Base-by-base conservation (phyloP, 75 land plant species). In the Pinus tabuliformis region DNA sequence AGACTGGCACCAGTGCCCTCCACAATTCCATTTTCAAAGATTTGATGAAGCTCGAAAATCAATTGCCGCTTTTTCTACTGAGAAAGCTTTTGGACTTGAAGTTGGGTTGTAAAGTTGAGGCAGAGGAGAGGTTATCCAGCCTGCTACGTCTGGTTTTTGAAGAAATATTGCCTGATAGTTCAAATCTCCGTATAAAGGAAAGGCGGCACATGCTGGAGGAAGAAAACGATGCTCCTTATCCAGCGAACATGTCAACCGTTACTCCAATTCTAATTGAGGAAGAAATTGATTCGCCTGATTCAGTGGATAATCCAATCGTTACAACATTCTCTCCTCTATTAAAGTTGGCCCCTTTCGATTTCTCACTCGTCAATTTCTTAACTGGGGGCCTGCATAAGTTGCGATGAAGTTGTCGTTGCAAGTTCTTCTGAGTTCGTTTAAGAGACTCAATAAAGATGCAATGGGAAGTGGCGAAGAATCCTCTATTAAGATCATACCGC, bases 41-140 rank as follows among this genome's bases (percentile, higher is more conserved):
- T 62, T 33, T 62, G 16, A 62, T 62, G 65, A 62, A 26, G 62
- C 62, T 60, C 62, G 62, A 60, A 24, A 62, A 62, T 62, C 65
- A 62, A 33, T 1, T 62, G 13, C 65, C 36, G 2, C 26, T 62
- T 12, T 62, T 62, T 5, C 18, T 62, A 14, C 0, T 62, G 18
- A 28, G 14, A 3, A 62, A 28, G 65, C 65, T 62, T 14, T 12
- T 62, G 65, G 65, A 62, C 17, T 3, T 30, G 0, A 13, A 62
- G 65, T 30, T 26, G 36, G 65, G 65, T 28, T 62, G 15, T 62
- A 3, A 3, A 62, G 65, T 0, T 1, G 28, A 12, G 65, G 36
- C 65, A 26, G 14, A 62, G 30, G 36, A 62, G 5, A 62, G 17
- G 65, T 15, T 62, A 15, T 33, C 16, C 5, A 14, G 30, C 3